Evolutionary conservation across 179 eudicot species (phyloP), one percentile per base, ranked within the genome.

Genomic region (Heliamphora pulchella): DNA sequence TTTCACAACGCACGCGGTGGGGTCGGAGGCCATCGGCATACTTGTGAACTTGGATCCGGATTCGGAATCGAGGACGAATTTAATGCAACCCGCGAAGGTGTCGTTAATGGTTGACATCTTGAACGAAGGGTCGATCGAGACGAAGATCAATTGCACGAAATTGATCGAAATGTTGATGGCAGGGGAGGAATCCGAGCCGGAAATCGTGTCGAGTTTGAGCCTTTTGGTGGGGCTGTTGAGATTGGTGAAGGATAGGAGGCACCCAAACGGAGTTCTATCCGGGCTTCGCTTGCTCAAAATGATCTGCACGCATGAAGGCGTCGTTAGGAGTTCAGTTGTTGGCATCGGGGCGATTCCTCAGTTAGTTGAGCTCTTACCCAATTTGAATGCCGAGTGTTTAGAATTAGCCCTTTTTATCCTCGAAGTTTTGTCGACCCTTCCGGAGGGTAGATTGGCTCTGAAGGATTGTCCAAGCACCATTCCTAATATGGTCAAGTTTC

Each of bases 91-190:
- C 0, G 88, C 91, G 0, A 94, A 89, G 84, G 82, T 94, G 51
- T 94, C 98, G 0, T 83, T 94, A 76, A 83, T 93, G 90, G 93
- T 94, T 55, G 98, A 94, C 85, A 88, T 93, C 85, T 86, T 94
- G 90, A 94, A 94, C 51, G 98, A 94, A 80, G 98, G 98, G 0
- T 91, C 98, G 4, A 84, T 87, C 31, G 98, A 91, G 74, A 93
- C 98, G 3, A 94, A 94, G 82, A 74, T 94, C 46, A 94, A 91
- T 76, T 94, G 98, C 59, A 88, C 93, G 0, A 84, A 73, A 66
- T 83, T 94, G 87, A 89, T 94, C 18, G 90, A 88, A 79, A 80
- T 78, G 58, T 88, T 94, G 86, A 90, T 94, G 87, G 89, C 83
- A 17, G 90, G 83, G 75, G 84, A 86, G 55, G 96, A 88, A 80